Conservation (phyloP, 176 grass and related monocot species). For the Phyllostachys edulis region DNA sequence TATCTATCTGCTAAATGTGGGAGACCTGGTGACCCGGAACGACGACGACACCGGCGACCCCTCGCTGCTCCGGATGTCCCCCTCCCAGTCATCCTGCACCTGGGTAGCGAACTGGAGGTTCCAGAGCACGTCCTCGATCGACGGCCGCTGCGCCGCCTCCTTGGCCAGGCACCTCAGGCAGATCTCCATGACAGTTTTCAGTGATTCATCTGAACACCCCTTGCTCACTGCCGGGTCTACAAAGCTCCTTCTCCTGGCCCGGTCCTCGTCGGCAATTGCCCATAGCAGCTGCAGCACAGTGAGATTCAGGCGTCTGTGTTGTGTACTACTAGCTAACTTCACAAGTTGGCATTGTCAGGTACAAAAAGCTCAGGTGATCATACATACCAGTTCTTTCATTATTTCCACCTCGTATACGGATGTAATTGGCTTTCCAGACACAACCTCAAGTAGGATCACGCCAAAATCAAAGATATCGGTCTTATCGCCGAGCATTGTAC, state of each 20-base stretch:
- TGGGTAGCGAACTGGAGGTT: conserved; percentile 95
- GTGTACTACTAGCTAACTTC: not conserved
- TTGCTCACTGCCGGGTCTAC: conserved; percentile 62
- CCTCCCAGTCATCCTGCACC: conserved; percentile 75
- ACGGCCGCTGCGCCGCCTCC: conserved; percentile 74
- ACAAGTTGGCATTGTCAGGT: not conserved
- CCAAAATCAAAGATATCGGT: conserved; percentile 80
- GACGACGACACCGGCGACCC: conserved; percentile 54
- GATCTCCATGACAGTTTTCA: conserved; percentile 83
- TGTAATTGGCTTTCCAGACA: conserved; percentile 79
- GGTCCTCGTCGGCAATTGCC: conserved; percentile 57
- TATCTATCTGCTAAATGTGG: conserved; percentile 38
- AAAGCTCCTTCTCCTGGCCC: conserved; percentile 62
- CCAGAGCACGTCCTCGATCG: conserved; percentile 92
- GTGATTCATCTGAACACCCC: conserved; percentile 67
- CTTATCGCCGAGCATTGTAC: conserved; percentile 57
- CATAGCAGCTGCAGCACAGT: conserved; percentile 54
- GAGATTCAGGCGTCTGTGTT: conserved; percentile 16
- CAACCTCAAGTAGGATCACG: conserved; percentile 80
- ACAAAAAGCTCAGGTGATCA: not conserved
- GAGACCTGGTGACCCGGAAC: conserved; percentile 28
- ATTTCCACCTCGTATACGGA: conserved; percentile 75
- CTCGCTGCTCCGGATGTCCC: conserved; percentile 58
- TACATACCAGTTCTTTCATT: conserved; percentile 80
- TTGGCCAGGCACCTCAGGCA: conserved; percentile 83